Conservation (phyloP, 495 filamentous ascomycete species). For the Ramalina intermedia region DNA sequence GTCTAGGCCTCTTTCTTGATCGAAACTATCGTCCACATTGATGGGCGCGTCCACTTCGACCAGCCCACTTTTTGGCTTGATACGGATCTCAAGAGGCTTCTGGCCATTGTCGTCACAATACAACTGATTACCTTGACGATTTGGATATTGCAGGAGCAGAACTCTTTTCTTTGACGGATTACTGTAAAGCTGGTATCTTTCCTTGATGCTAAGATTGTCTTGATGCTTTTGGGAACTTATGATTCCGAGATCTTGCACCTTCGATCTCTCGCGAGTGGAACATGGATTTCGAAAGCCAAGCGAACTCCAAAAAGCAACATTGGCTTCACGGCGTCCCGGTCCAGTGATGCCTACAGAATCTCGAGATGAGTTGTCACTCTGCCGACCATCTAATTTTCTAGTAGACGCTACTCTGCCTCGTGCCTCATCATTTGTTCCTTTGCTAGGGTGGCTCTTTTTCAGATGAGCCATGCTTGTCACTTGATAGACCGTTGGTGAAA, state of each 20-base stretch:
- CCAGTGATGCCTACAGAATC: background rate
- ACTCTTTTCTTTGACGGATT: constrained; percentile 7
- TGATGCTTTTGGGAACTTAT: background rate
- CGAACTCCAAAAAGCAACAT: background rate
- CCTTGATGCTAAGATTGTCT: background rate
- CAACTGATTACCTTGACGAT: constrained; percentile 32
- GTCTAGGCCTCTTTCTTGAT: constrained; percentile 44
- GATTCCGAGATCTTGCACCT: background rate
- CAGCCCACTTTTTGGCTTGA: constrained; percentile 53
- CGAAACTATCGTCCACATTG: constrained; percentile 45
- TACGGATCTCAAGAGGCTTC: constrained; percentile 44
- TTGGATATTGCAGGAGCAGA: constrained; percentile 54
- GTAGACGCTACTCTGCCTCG: too few relatives aligned
- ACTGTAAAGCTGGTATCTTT: constrained; percentile 9
- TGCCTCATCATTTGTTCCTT: too few relatives aligned
- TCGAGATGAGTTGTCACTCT: too few relatives aligned
- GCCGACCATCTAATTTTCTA: too few relatives aligned
- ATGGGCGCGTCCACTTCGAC: constrained; percentile 65
- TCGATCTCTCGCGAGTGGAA: background rate
- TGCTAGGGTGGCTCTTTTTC: background rate
- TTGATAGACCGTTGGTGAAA: too few relatives aligned
- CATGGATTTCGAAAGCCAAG: background rate
- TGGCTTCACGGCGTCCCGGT: background rate
- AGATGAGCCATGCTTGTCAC: background rate
- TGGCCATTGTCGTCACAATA: constrained; percentile 39